Percentiles rank a stretch among this genome's conserved stretches.
Conservation (phyloP, 768 basidiomycete genomes). For the Russula compacta region DNA sequence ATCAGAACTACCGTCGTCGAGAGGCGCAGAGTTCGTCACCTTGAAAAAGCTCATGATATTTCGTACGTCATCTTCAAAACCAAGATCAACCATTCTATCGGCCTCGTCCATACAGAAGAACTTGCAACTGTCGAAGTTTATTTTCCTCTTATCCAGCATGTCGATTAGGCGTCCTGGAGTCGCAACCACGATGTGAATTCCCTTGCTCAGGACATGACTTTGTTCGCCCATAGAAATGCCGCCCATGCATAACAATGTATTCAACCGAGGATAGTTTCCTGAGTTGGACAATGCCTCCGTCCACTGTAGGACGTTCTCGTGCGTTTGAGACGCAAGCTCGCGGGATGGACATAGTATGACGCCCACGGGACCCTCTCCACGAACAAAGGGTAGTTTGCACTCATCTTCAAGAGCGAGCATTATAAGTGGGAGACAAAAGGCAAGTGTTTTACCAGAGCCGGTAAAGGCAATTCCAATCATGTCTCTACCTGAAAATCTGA, state of each 20-base stretch:
- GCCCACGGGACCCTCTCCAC: conserved; percentile 96
- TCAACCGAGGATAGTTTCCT: conserved; percentile 74
- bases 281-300: conserved; percentile 71
- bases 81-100: conserved; percentile 97
- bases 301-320: conserved; percentile 89
- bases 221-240: conserved; percentile 99
- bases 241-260: conserved; percentile 89
- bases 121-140: conserved; percentile 91
- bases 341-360: conserved; percentile 94
- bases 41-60: conserved; percentile 99
- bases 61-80: conserved; percentile 97
- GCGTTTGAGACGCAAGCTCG: conserved; percentile 94
- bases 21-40: conserved; percentile 32
- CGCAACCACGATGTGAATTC: conserved; percentile 91
- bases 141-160: conserved; percentile 92
- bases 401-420: conserved; percentile 97
- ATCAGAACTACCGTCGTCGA: neutral
- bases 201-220: conserved; percentile 80
- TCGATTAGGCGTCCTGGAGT: conserved; percentile 96
- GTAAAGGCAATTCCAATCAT: conserved; percentile 99
- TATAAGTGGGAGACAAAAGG: conserved; percentile 94
- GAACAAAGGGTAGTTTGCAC: conserved; percentile 75
- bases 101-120: conserved; percentile 99
- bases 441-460: conserved; percentile 97
- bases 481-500: conserved; percentile 88